Percentiles rank a stretch among this genome's conserved stretches.
These are phyloP conservation scores for Bromus sterilis DNA, from an alignment of 176 grass and related monocot species.

Conservation along the genomic window DNA sequence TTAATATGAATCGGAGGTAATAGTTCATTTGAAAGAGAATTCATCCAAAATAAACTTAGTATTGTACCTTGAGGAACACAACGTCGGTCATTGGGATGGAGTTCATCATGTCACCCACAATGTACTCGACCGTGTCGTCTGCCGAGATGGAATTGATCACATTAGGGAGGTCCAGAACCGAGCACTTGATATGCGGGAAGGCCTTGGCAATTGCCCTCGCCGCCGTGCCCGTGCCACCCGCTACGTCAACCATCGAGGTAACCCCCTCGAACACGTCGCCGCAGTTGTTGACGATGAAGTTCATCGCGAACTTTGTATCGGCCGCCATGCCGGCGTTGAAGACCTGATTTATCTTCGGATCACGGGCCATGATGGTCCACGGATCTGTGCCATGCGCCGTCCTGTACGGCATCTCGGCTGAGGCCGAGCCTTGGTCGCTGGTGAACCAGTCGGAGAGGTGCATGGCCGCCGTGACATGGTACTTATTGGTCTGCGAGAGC, in stretches of 20 bases:
- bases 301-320: background rate
- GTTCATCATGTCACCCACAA: slow-evolving; percentile 40
- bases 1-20: no score
- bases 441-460: slow-evolving; percentile 26
- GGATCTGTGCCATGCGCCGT: background rate
- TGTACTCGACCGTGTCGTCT: background rate
- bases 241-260: background rate
- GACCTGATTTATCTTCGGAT: background rate
- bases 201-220: background rate
- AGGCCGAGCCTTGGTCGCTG: background rate
- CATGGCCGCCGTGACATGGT: background rate
- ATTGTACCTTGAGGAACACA: slow-evolving; percentile 17
- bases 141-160: background rate
- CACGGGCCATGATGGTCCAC: background rate
- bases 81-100: slow-evolving; percentile 15
- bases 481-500: background rate
- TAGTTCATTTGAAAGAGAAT: no score
- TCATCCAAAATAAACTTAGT: no score
- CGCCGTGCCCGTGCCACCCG: background rate
- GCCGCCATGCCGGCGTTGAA: slow-evolving; percentile 30
- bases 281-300: background rate
- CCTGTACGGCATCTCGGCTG: background rate
- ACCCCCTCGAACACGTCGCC: background rate
- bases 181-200: background rate
- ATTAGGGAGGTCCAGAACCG: background rate